Conservation (phyloP, 1,139 yeast species). For the Saccharomyces hybrid region DNA sequence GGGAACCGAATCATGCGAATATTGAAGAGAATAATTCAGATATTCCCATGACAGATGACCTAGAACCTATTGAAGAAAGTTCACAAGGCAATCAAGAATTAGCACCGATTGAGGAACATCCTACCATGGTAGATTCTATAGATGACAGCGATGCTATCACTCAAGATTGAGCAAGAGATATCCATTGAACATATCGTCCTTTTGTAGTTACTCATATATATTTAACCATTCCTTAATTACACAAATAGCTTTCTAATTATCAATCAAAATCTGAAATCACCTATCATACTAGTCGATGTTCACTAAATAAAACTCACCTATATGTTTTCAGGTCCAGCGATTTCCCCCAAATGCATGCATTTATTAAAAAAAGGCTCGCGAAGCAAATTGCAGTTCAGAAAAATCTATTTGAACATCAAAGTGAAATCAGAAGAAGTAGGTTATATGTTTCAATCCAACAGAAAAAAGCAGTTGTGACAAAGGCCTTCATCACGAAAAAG, state of each 20-base stretch:
- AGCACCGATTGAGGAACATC: conserved; percentile 14
- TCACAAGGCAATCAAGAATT: conserved; percentile 7
- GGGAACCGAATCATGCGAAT: neutral
- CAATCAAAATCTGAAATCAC: no score
- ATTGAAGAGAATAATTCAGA: neutral
- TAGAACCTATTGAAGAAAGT: conserved; percentile 8
- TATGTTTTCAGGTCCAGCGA: no score
- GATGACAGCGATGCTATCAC: neutral
- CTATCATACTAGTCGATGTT: no score
- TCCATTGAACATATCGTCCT: no score
- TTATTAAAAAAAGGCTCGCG: no score
- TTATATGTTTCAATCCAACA: no score
- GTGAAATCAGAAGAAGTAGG: no score
- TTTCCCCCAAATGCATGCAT: no score
- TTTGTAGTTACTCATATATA: neutral
- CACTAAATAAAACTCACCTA: no score
- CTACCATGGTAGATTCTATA: conserved; percentile 2
- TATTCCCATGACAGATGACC: neutral
- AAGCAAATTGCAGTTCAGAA: no score
- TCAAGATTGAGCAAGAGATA: neutral
- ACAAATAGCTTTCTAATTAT: no score
- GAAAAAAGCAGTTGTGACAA: neutral
- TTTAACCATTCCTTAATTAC: neutral
- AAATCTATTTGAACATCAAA: no score
- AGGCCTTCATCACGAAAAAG: neutral